phyloP scores from a whole-genome alignment of 2,329 filamentous ascomycete species.

The Fusarium humuli region DNA sequence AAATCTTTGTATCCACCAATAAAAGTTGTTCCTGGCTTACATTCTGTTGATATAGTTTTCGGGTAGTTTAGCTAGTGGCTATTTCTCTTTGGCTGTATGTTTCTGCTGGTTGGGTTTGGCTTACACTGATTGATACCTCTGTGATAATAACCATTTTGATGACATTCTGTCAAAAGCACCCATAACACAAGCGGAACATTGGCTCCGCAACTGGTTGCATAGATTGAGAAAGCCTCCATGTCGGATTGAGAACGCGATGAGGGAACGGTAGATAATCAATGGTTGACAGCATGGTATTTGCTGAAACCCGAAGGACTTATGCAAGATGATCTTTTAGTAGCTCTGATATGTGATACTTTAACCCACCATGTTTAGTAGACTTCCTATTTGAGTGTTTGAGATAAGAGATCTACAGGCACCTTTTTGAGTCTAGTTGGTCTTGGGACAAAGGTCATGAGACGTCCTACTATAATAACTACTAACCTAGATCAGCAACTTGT shows the following conservation, averaged over 20 bases:
- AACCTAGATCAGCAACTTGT: constrained; percentile 4
- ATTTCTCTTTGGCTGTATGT: neutral
- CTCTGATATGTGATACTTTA: neutral
- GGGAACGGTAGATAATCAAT: neutral
- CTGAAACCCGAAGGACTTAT: neutral
- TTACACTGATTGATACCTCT: neutral
- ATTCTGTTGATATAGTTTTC: neutral
- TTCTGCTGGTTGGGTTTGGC: no score
- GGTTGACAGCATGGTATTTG: neutral
- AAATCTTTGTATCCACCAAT: neutral
- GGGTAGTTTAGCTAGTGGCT: neutral
- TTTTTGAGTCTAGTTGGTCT: constrained; percentile 4
- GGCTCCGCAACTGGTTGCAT: no score
- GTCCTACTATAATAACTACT: neutral
- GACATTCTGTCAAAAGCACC: no score
- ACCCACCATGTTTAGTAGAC: constrained; percentile 4
- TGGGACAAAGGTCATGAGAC: constrained; percentile 21
- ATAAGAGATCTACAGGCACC: constrained; percentile 6
- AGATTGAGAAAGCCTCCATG: no score
- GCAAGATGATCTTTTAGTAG: neutral
- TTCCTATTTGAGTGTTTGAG: constrained; percentile 14
- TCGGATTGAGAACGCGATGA: neutral
- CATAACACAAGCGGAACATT: no score
- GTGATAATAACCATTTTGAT: neutral
- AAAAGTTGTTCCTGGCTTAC: no score